Conservation (phyloP, 1,139 yeast species). For the Candida sp. region DNA sequence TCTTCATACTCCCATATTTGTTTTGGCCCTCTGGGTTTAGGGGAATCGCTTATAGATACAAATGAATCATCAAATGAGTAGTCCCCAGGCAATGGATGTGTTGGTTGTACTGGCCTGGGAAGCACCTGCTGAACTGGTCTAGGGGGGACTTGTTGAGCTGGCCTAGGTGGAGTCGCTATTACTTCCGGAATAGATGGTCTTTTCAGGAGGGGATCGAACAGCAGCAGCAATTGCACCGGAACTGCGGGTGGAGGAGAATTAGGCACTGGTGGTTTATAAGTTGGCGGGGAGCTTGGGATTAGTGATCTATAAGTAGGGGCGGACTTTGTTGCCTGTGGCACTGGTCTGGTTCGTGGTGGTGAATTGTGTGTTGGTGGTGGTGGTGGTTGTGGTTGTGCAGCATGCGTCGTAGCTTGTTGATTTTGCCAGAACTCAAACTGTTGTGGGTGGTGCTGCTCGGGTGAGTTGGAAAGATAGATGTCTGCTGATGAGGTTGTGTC, state of each 20-base stretch:
- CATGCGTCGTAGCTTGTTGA: background rate
- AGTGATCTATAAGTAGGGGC: background rate
- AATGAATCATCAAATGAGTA: constrained; percentile 18
- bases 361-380: background rate
- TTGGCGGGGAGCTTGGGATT: background rate
- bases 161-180: background rate
- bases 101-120: background rate
- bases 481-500: background rate
- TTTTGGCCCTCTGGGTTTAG: constrained; percentile 49
- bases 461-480: background rate
- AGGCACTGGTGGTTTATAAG: background rate
- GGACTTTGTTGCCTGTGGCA: background rate
- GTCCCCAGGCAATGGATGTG: constrained; percentile 7
- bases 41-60: constrained; percentile 26
- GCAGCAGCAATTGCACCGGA: background rate
- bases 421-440: background rate
- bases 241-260: background rate
- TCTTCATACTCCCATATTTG: constrained; percentile 39
- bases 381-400: background rate
- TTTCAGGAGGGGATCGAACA: background rate
- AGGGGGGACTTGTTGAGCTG: background rate
- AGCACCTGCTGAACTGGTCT: too few relatives aligned
- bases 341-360: background rate
- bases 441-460: background rate
- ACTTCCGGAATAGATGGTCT: background rate